Evolutionary conservation across 2,329 filamentous ascomycete species (phyloP).

Genomic region (Dactylellina haptotyla): DNA sequence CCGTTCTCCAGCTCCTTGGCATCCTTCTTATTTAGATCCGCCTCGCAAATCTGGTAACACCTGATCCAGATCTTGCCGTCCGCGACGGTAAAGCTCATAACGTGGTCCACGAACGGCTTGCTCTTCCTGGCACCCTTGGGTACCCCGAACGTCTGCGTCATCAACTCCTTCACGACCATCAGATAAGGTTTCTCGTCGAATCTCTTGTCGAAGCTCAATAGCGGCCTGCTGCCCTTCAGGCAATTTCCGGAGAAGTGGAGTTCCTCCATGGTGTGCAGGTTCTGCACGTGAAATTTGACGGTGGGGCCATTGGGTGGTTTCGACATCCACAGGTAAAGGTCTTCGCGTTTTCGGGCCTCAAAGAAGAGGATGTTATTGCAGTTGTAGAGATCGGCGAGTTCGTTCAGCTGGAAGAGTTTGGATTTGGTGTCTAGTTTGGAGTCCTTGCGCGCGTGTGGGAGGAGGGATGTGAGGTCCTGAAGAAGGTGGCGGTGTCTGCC

Average conservation of each 20-base stretch:
- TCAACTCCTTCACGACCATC: constrained; percentile 84
- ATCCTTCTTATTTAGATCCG: constrained; percentile 65
- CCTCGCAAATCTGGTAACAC: constrained; percentile 91
- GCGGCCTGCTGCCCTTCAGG: constrained; percentile 87
- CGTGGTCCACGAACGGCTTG: constrained; percentile 95
- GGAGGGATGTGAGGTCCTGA: constrained; percentile 84
- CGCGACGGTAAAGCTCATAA: constrained; percentile 89
- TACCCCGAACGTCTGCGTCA: constrained; percentile 90
- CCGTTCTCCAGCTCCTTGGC: constrained; percentile 63
- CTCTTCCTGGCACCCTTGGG: constrained; percentile 86
- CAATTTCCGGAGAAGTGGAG: constrained; percentile 97
- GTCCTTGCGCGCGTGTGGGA: constrained; percentile 93
- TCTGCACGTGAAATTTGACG: constrained; percentile 80
- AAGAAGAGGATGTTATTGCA: constrained; percentile 96
- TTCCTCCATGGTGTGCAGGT: constrained; percentile 95
- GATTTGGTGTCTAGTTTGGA: constrained; percentile 97
- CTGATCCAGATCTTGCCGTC: constrained; percentile 97
- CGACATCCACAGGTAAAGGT: constrained; percentile 92
- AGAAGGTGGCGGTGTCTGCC: constrained; percentile 88
- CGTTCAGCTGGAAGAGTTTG: constrained; percentile 83
- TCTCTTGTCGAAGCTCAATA: constrained; percentile 88
- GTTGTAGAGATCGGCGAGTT: constrained; percentile 80
- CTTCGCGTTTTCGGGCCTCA: constrained; percentile 91
- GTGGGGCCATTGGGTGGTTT: constrained; percentile 87
- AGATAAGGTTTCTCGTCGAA: constrained; percentile 87